phyloP scores from a whole-genome alignment of 169 alveolate genomes.

The Cryptosporidium felis region DNA sequence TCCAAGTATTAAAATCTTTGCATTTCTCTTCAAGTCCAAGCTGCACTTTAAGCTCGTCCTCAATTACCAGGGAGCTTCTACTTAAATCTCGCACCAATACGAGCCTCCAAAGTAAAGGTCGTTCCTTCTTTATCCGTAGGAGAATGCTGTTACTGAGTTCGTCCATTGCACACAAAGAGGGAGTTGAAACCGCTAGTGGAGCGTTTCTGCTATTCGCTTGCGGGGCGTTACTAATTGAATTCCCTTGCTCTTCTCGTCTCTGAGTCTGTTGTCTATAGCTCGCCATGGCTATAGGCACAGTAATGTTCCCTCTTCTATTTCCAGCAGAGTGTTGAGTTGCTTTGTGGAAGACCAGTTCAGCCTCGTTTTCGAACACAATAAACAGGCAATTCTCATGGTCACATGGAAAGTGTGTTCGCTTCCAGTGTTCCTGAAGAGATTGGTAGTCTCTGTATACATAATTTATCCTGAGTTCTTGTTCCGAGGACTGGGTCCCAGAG shows the following conservation, averaged over 20 bases:
- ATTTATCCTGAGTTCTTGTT: constrained; percentile 18
- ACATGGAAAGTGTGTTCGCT: constrained; percentile 75
- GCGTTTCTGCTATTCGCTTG: neutral
- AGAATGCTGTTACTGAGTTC: constrained; percentile 28
- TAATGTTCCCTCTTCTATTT: constrained; percentile 45
- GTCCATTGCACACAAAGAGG: constrained; percentile 27
- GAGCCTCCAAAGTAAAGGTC: constrained; percentile 40
- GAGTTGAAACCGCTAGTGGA: constrained; percentile 2
- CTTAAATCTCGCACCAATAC: constrained; percentile 4
- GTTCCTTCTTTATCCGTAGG: neutral
- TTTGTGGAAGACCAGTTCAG: constrained; percentile 74
- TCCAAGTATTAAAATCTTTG: constrained; percentile 42
- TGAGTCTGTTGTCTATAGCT: constrained; percentile 52
- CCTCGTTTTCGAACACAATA: constrained; percentile 77
- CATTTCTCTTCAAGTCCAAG: constrained; percentile 60
- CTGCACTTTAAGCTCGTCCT: constrained; percentile 7
- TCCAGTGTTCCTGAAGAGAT: constrained; percentile 74
- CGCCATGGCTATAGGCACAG: constrained; percentile 21
- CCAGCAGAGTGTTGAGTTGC: constrained; percentile 68
- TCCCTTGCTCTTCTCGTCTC: neutral
- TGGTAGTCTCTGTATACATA: constrained; percentile 76
- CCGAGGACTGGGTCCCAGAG: too few species aligned
- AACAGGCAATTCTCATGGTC: constrained; percentile 77
- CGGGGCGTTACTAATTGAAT: neutral
- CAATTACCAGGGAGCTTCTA: constrained; percentile 2